phyloP scores from a whole-genome alignment of 225 moss, liverwort and hornwort genomes.

The Pseudisothecium myosuroides region DNA sequence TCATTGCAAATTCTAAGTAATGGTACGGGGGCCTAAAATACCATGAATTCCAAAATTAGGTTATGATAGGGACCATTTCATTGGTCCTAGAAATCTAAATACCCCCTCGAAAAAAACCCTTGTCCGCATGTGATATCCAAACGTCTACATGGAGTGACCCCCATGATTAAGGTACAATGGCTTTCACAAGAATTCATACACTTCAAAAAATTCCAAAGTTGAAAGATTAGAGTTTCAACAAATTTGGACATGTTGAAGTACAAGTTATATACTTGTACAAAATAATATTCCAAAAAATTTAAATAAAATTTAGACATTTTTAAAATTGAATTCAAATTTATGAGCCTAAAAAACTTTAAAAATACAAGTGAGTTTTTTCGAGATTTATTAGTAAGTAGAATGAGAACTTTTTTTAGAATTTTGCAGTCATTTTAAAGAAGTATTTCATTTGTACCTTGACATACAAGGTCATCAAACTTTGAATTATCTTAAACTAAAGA shows the following conservation, averaged over 20 bases:
- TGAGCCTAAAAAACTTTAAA: fast-evolving
- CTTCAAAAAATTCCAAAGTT: background rate
- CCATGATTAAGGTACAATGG: fast-evolving
- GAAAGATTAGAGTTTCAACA: background rate
- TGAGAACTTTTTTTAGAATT: background rate
- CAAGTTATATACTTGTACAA: fast-evolving
- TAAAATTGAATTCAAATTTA: background rate
- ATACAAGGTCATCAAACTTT: background rate
- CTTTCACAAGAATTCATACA: background rate
- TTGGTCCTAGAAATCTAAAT: too few relatives aligned
- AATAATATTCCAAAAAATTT: fast-evolving
- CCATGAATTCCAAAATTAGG: too few relatives aligned
- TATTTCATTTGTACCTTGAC: background rate
- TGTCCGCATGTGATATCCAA: too few relatives aligned
- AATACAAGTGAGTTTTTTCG: too few relatives aligned
- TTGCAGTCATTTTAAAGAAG: background rate
- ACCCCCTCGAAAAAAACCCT: too few relatives aligned
- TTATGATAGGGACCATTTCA: too few relatives aligned
- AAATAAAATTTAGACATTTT: background rate
- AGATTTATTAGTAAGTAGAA: too few relatives aligned
- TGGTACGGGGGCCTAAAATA: too few relatives aligned
- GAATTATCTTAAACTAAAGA: too few relatives aligned
- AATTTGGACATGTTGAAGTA: too few relatives aligned
- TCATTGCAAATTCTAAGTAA: too few relatives aligned
- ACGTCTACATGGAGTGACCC: too few relatives aligned